Conservation (phyloP, 1,284 basidiomycete species). For the Microbotryum lychnidis-dioicae region DNA sequence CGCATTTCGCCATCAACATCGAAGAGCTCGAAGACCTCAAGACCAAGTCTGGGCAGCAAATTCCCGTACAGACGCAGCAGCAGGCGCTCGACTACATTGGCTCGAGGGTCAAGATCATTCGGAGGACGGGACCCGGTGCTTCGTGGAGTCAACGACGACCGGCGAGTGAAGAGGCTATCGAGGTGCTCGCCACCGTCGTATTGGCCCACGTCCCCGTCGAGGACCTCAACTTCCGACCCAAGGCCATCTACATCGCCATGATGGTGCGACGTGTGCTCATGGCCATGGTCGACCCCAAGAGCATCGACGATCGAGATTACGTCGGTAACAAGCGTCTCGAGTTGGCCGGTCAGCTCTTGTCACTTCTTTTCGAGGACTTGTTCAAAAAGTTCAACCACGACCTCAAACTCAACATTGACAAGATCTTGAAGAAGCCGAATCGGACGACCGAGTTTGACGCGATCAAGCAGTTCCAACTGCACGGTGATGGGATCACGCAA, state of each 20-base stretch:
- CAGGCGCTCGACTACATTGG: conserved; percentile 97
- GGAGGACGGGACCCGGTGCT: conserved; percentile 50
- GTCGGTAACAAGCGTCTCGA: conserved; percentile 99
- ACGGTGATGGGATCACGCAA: conserved; percentile 78
- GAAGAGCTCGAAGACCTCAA: conserved; percentile 73
- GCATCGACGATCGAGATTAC: conserved; percentile 98
- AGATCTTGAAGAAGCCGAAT: conserved; percentile 93
- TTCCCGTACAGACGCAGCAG: conserved; percentile 67
- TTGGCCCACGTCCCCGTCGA: conserved; percentile 92
- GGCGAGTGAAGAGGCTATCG: conserved; percentile 86
- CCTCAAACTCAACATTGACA: conserved; percentile 93
- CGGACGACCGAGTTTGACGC: conserved; percentile 94
- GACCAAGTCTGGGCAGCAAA: conserved; percentile 33
- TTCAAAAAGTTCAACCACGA: conserved; percentile 99
- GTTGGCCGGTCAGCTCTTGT: conserved; percentile 94
- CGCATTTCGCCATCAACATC: conserved; percentile 80
- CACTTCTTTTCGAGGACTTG: conserved; percentile 91
- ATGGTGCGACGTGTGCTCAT: conserved; percentile 95
- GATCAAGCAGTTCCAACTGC: conserved; percentile 83
- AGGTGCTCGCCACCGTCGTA: conserved; percentile 93
- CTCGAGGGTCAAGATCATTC: conserved; percentile 77
- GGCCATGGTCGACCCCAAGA: conserved; percentile 92
- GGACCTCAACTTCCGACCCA: conserved; percentile 83
- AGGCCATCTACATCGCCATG: conserved; percentile 94
- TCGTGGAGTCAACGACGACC: conserved; percentile 59